Conservation (phyloP, 2,329 filamentous ascomycete genomes). For the Sporothrix curviconia region DNA sequence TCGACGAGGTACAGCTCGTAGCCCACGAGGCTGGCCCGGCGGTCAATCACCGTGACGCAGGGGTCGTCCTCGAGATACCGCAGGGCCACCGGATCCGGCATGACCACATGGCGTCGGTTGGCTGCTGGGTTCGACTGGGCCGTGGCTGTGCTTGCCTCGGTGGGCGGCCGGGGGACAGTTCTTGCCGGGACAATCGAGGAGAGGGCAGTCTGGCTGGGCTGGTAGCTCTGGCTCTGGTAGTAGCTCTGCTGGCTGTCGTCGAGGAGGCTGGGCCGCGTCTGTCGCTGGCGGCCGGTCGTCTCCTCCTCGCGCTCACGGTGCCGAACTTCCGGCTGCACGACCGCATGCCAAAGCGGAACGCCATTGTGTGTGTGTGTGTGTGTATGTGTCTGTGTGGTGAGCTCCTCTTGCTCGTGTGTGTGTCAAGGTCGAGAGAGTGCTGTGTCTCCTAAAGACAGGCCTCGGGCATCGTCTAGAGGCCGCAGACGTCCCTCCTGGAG, state of each 20-base stretch:
- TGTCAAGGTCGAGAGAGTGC: not conserved
- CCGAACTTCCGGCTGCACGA: not conserved
- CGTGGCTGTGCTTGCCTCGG: not conserved
- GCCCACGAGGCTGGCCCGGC: conserved; percentile 62
- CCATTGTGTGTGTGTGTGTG: conserved; percentile 1
- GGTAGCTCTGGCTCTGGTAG: not conserved
- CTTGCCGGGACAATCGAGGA: conserved; percentile 1
- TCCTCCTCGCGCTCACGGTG: conserved; percentile 13
- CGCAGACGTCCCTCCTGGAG: not conserved
- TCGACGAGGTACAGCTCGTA: conserved; percentile 94
- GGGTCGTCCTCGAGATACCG: conserved; percentile 74
- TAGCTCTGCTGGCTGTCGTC: not conserved
- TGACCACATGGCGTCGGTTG: conserved; percentile 42
- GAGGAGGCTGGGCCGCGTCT: not conserved
- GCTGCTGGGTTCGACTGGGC: conserved; percentile 12
- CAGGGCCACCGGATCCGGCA: conserved; percentile 53
- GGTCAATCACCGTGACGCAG: conserved; percentile 66
- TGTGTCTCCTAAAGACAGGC: not conserved
- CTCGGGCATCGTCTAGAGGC: not conserved
- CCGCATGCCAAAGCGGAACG: conserved; percentile 11
- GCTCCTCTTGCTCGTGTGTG: not conserved
- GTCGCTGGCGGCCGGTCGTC: not conserved
- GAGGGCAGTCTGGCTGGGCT: not conserved
- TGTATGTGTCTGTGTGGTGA: not conserved
- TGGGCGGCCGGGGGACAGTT: not conserved